These are phyloP conservation scores for Lasiodiplodia citricola DNA, from an alignment of 2,329 filamentous ascomycete genomes.

Conservation along the genomic window DNA sequence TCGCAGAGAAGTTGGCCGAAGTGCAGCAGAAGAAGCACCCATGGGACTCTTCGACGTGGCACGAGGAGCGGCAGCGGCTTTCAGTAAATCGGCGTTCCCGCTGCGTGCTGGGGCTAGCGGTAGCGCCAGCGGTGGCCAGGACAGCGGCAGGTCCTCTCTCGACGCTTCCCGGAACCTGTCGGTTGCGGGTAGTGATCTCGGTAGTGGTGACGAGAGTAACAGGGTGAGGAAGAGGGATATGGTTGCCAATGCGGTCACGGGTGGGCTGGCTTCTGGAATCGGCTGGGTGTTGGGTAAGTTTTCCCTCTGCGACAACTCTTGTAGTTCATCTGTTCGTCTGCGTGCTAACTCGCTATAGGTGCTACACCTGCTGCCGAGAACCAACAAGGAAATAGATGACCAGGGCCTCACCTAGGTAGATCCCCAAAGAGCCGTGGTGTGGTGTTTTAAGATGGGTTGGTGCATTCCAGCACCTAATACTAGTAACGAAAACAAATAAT, in stretches of 20 bases:
- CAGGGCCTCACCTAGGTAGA: neutral
- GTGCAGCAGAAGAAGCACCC: constrained; percentile 54
- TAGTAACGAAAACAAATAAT: neutral
- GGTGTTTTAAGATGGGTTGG: no score
- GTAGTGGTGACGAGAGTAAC: constrained; percentile 41
- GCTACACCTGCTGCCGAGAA: constrained; percentile 16
- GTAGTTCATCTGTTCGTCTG: no score
- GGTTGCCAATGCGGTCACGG: constrained; percentile 68
- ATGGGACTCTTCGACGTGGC: constrained; percentile 61
- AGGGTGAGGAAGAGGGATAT: constrained; percentile 73
- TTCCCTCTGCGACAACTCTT: neutral
- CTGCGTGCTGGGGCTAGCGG: constrained; percentile 39
- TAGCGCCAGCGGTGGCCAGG: constrained; percentile 27
- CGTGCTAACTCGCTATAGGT: constrained; percentile 14
- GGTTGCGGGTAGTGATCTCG: constrained; percentile 43
- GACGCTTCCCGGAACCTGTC: constrained; percentile 29
- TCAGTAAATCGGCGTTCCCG: constrained; percentile 55
- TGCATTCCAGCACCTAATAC: neutral
- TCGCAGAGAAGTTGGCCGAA: constrained; percentile 48
- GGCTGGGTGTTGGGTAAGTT: constrained; percentile 66
- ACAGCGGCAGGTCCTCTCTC: constrained; percentile 19
- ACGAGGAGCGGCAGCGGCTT: constrained; percentile 54
- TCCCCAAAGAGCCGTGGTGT: no score
- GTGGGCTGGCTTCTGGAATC: constrained; percentile 65
- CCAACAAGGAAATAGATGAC: constrained; percentile 2